These are phyloP conservation scores for Cyphellophora attinorum DNA, from an alignment of 2,329 filamentous ascomycete genomes.

Conservation along the genomic window DNA sequence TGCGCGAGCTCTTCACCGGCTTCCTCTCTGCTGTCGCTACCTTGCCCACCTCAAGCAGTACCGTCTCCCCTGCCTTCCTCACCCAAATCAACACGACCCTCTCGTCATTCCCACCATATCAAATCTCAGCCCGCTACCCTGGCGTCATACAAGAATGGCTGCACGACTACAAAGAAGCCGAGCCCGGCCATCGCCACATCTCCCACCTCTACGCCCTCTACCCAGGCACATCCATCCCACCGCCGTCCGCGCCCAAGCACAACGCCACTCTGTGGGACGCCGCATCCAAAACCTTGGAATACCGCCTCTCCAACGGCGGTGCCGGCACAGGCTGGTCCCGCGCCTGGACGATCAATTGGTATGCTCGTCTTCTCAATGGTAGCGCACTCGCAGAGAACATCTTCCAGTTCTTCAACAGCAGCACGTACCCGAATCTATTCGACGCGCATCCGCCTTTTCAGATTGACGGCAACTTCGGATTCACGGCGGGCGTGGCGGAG, in stretches of 20 bases:
- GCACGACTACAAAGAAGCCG: conserved; percentile 27
- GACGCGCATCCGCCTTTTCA: conserved; percentile 40
- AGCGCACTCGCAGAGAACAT: conserved; percentile 29
- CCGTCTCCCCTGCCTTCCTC: conserved; percentile 6
- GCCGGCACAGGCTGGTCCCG: conserved; percentile 45
- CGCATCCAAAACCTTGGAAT: conserved; percentile 18
- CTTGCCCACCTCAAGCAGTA: conserved; percentile 13
- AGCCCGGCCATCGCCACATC: conserved; percentile 42
- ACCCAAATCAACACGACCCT: conserved; percentile 7
- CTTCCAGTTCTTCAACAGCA: conserved; percentile 28
- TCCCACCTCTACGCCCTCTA: conserved; percentile 42
- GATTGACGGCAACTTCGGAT: conserved; percentile 43
- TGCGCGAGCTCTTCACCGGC: conserved; percentile 29
- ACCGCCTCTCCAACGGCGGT: conserved; percentile 29
- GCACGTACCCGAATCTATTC: conserved; percentile 36
- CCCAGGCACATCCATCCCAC: conserved; percentile 33
- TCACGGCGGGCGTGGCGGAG: conserved; percentile 37
- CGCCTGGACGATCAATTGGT: conserved; percentile 41
- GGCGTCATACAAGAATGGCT: conserved; percentile 26
- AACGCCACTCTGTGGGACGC: conserved; percentile 21
- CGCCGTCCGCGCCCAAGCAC: conserved; percentile 20
- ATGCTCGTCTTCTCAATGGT: conserved; percentile 35
- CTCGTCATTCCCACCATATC: conserved; percentile 12
- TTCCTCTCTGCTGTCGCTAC: conserved; percentile 15
- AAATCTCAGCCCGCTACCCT: conserved; percentile 11